Conservation (phyloP, 129 eudicot genomes). For the Kitagawia praeruptora region DNA sequence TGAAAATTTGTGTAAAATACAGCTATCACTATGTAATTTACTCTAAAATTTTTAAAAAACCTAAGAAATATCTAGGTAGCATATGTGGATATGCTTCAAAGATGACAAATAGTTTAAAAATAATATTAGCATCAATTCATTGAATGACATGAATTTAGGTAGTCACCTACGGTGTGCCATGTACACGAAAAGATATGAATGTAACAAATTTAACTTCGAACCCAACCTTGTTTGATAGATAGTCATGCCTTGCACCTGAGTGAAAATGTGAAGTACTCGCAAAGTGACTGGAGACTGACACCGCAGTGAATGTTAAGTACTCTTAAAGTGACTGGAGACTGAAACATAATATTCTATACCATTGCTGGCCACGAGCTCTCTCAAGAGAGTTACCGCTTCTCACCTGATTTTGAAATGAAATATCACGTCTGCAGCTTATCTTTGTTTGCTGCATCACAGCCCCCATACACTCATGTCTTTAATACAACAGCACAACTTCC, state of each 20-base stretch:
- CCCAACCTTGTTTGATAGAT: background rate
- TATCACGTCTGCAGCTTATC: background rate
- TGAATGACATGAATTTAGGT: background rate
- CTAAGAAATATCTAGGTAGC: background rate
- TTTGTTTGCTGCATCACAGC: background rate
- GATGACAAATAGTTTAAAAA: background rate
- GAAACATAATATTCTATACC: background rate
- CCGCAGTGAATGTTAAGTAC: background rate
- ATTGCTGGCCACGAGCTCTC: background rate
- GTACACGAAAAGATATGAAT: background rate
- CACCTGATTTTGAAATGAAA: background rate
- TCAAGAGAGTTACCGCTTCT: background rate
- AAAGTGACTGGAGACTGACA: background rate
- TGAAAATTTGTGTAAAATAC: too few species aligned
- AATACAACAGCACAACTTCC: background rate
- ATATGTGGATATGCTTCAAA: background rate
- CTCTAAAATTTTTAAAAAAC: background rate
- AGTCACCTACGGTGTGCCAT: background rate
- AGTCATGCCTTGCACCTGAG: background rate
- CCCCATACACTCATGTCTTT: background rate
- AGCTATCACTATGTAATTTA: too few species aligned
- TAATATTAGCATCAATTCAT: background rate
- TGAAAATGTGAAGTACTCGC: background rate
- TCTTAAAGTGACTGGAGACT: background rate
- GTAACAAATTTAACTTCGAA: background rate